Evolutionary conservation across 2,329 filamentous ascomycete genomes (phyloP).

Genomic region (Ophiostoma sp.): DNA sequence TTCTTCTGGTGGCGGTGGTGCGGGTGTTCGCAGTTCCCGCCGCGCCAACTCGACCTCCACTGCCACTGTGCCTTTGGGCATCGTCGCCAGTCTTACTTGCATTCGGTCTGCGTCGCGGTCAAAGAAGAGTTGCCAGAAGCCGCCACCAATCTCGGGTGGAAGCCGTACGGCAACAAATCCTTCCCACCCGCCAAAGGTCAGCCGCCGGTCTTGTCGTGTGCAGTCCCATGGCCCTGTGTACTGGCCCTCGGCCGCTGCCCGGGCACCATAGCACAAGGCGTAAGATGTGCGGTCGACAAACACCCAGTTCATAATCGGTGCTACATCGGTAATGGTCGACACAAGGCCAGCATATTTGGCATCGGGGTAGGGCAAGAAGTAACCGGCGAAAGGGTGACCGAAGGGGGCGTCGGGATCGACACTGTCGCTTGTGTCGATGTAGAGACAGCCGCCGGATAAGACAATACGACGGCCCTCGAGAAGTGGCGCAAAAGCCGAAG

Average conservation of each 20-base stretch:
- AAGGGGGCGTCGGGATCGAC: constrained; percentile 34
- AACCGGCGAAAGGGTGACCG: constrained; percentile 57
- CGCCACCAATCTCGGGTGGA: constrained; percentile 37
- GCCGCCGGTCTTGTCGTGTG: constrained; percentile 52
- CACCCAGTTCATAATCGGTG: constrained; percentile 54
- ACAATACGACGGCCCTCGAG: constrained; percentile 49
- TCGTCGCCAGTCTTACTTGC: constrained; percentile 42
- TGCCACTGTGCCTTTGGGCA: constrained; percentile 47
- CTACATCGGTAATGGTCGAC: constrained; percentile 50
- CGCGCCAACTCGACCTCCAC: constrained; percentile 57
- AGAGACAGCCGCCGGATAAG: constrained; percentile 49
- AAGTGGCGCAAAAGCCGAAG: constrained; percentile 45
- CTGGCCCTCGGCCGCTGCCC: constrained; percentile 45
- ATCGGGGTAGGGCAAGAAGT: constrained; percentile 60
- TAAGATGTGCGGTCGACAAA: constrained; percentile 49
- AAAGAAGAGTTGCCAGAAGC: constrained; percentile 51
- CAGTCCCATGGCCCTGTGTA: constrained; percentile 53
- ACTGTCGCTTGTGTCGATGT: constrained; percentile 48
- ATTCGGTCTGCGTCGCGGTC: constrained; percentile 50
- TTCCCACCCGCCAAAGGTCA: constrained; percentile 53
- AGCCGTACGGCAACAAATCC: constrained; percentile 48
- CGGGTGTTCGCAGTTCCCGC: constrained; percentile 45
- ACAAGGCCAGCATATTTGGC: constrained; percentile 48
- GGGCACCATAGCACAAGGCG: constrained; percentile 49
- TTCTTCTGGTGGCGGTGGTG: constrained; percentile 17